Evolutionary conservation across 352 stramenopile species (phyloP), one percentile per base, ranked within the genome.

Genomic region (Globisporangium iwayamae): DNA sequence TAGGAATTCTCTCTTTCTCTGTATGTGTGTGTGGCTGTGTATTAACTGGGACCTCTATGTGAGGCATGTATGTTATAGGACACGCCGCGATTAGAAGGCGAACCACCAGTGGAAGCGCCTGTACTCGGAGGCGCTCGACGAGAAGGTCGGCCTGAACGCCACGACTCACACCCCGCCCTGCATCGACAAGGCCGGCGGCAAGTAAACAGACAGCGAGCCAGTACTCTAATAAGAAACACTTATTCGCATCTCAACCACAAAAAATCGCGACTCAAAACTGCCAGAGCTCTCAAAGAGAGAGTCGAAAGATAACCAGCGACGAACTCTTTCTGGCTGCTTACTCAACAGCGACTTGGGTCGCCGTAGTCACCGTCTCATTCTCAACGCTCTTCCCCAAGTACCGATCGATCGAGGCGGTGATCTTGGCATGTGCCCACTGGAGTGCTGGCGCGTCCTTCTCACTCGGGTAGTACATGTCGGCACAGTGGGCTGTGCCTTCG

Each of bases 111-210:
- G 77, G 73, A 96, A 96, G 75, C 67, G 77, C 43, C 60, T 96
- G 62, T 96, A 93, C 81, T 92, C 80, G 55, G 91, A 98, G 74
- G 80, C 91, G 43, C 75, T 98, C 67, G 91, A 98, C 72, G 91
- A 97, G 77, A 97, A 96, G 80, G 76, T 98, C 45, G 77, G 70
- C 5, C 94, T 98, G 51, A 96, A 98, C 72, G 74, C 98, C 34
- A 98, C 94, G 50, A 87, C 94, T 6, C 83, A 92, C 69, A 94
- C 94, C 34, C 69, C 98, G 68, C 84, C 92, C 11, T 97, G 83
- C 57, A 92, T 98, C 65, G 94, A 98, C 81, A 98, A 98, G 75
- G 76, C 70, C 36, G 94, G 94, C 45, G 93, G 93, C 7, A 28
- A 28, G 25, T 28, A 28, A 28, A 28, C 2, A 28, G 25, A 28